Base-by-base conservation (phyloP, 805 yeast species). In the Ogataea degrootiae region DNA sequence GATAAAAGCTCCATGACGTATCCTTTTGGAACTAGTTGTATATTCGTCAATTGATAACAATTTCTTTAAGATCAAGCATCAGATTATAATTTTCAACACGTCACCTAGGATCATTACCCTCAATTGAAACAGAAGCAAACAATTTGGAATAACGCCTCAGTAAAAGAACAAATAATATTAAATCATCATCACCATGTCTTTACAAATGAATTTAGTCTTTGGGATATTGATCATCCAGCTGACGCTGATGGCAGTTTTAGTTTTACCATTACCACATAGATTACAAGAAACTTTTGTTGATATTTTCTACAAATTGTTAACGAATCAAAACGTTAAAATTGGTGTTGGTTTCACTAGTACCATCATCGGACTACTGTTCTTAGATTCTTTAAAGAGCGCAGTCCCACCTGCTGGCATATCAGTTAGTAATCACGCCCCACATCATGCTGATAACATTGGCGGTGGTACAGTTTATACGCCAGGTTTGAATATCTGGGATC, bases 181-280 rank as follows among this genome's bases (percentile, higher is more conserved):
- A 7, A 21, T 37, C 17, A 12, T 14, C 23, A 6, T 31, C 40
- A 49, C 14, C 37, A 65, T 65, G 69, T 62, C 67, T 39, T 49
- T 65, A 43, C 67, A 62, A 50, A 60, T 65, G 66, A 53, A 46
- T 35, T 39, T 65, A 9, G 56, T 68, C 6, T 79, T 79, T 55
- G 65, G 70, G 50, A 57, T 70, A 15, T 65, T 77, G 51, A 57
- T 74, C 26, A 56, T 57, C n/a, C 77, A 79, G 55, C 74, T 77
- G 78, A 57, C 60, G 1, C 46, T 70, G 11, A 62, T 77, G 39
- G 59, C 74, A 9, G 44, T 75, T 4, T 51, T 77, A 39, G 72
- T 77, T 31, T 56, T 75, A 55, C 84, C 84, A 16, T 62, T 77
- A 52, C 83, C 83, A 4, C 70, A 68, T 42, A 55, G 61, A 6